Percentiles rank a stretch among this genome's conserved stretches.
These are phyloP conservation scores for Purpureocillium lavendulum DNA, from an alignment of 2,329 filamentous ascomycete genomes.

Conservation along the genomic window DNA sequence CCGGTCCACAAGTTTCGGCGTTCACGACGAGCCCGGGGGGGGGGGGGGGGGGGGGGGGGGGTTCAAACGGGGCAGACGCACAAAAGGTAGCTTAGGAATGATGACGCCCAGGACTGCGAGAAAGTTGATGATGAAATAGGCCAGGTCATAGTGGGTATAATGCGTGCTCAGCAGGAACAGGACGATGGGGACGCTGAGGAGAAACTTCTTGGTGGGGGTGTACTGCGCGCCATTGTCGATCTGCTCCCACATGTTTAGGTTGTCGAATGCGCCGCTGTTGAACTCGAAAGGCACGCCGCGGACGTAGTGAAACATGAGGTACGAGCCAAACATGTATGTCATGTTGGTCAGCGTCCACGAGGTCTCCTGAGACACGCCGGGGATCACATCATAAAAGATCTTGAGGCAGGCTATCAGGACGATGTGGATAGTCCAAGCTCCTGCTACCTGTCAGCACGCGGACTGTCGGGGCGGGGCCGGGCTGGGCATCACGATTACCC, in stretches of 20 bases:
- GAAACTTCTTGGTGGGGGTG: constrained; percentile 96
- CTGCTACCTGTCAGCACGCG: constrained; percentile 34
- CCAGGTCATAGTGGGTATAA: constrained; percentile 96
- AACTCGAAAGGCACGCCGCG: constrained; percentile 98
- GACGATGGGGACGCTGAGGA: constrained; percentile 87
- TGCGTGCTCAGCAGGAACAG: constrained; percentile 96
- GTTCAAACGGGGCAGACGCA: constrained; percentile 52
- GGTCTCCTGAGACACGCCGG: constrained; percentile 92
- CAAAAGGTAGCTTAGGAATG: constrained; percentile 91
- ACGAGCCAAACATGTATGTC: constrained; percentile 97
- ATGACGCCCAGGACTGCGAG: constrained; percentile 86
- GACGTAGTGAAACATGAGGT: constrained; percentile 99
- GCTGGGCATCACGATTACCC: constrained; percentile 46
- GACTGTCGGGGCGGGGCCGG: no score
- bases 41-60: not conserved
- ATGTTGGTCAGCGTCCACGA: constrained; percentile 99
- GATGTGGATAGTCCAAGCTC: constrained; percentile 96
- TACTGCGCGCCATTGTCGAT: constrained; percentile 99
- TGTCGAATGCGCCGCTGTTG: constrained; percentile 97
- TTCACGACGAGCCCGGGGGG: not conserved
- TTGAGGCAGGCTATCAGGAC: constrained; percentile 88
- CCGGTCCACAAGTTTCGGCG: not conserved
- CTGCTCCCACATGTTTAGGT: constrained; percentile 99
- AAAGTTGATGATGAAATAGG: constrained; percentile 97
- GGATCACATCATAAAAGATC: constrained; percentile 94